These are phyloP conservation scores for Ustilago bromivora DNA, from an alignment of 1,284 basidiomycete genomes.

Conservation along the genomic window DNA sequence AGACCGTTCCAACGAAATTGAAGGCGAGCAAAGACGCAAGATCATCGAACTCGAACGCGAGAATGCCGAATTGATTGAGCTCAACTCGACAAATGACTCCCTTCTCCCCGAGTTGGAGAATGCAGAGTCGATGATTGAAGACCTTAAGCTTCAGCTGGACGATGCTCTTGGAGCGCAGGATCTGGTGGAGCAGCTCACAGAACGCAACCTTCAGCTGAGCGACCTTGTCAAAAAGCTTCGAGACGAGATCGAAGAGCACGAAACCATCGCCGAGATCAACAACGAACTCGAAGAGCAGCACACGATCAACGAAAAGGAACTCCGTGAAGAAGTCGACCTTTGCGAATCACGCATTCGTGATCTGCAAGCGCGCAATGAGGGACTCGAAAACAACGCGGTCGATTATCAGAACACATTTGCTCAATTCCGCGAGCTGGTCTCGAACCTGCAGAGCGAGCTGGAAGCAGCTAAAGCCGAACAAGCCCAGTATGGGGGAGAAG, in stretches of 20 bases:
- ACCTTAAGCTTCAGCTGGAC: conserved; percentile 93
- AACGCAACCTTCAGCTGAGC: conserved; percentile 81
- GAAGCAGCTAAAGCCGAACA: conserved; percentile 59
- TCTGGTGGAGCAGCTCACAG: conserved; percentile 93
- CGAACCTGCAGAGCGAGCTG: conserved; percentile 61
- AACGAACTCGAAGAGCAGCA: conserved; percentile 98
- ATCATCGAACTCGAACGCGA: conserved; percentile 92
- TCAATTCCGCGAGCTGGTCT: conserved; percentile 66
- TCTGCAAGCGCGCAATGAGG: conserved; percentile 41
- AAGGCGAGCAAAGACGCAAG: conserved; percentile 83
- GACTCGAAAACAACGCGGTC: conserved; percentile 57
- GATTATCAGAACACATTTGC: conserved; percentile 62
- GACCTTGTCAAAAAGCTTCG: conserved; percentile 95
- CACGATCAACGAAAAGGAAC: conserved; percentile 88
- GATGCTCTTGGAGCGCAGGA: conserved; percentile 95
- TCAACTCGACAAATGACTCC: conserved; percentile 48
- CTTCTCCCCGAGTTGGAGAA: conserved; percentile 46
- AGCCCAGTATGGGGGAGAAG: conserved; percentile 39
- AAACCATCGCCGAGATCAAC: conserved; percentile 92
- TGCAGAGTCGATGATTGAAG: conserved; percentile 80
- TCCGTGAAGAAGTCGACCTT: conserved; percentile 84
- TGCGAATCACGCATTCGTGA: conserved; percentile 52
- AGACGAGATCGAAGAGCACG: conserved; percentile 92
- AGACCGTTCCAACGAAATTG: conserved; percentile 77
- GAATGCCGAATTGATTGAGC: conserved; percentile 70